phyloP scores from a whole-genome alignment of 306 rosid genomes.

The Mucuna pruriens region DNA sequence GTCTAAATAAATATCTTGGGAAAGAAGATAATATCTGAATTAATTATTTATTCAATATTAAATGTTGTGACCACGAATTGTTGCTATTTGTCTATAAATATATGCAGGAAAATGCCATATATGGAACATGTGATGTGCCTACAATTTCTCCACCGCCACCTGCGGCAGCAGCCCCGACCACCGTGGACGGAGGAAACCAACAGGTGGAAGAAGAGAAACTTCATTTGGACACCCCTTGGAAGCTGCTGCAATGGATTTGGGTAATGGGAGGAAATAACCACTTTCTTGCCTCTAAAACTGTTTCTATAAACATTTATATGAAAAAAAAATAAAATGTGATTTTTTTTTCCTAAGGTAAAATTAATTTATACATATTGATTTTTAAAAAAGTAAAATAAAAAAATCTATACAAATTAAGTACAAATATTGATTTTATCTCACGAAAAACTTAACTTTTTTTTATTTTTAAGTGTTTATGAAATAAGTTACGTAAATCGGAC shows the following conservation, averaged over 20 bases:
- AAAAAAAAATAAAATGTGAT: too few relatives aligned
- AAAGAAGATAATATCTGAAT: too few relatives aligned
- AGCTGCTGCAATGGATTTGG: constrained; percentile 46
- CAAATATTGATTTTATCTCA: too few relatives aligned
- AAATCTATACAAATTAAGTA: too few relatives aligned
- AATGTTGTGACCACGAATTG: neutral
- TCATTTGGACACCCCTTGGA: constrained; percentile 35
- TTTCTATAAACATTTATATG: too few relatives aligned
- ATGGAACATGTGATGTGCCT: constrained; percentile 70
- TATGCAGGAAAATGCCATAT: constrained; percentile 57
- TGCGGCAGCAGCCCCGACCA: constrained; percentile 41
- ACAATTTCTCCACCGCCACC: constrained; percentile 76
- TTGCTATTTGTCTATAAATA: constrained; percentile 8
- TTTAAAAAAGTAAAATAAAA: too few relatives aligned
- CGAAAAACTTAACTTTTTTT: too few relatives aligned
- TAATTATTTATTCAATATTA: neutral
- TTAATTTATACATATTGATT: too few relatives aligned
- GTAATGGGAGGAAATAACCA: constrained; percentile 36
- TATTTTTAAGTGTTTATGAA: too few relatives aligned
- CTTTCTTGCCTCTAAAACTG: constrained; percentile 38
- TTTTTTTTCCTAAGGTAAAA: too few relatives aligned
- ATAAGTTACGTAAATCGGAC: too few relatives aligned
- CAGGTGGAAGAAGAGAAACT: neutral
- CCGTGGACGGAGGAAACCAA: neutral
- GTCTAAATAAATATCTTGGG: too few relatives aligned